Percentiles rank a stretch among this genome's conserved stretches.
These are phyloP conservation scores for Zymoseptoria brevis DNA, from an alignment of 2,329 filamentous ascomycete species.

Conservation along the genomic window DNA sequence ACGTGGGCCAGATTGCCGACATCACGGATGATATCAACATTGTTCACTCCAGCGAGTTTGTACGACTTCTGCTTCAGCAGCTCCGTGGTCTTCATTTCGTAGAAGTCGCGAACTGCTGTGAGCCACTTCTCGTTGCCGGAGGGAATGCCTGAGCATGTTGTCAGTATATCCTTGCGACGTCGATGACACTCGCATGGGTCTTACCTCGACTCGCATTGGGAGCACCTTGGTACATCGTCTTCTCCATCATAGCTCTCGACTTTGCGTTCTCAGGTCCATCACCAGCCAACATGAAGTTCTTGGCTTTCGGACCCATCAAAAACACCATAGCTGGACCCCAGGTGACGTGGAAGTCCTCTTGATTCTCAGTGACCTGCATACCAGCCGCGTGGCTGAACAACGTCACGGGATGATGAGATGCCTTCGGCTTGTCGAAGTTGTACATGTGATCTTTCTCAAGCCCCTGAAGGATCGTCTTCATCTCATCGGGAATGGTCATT, in stretches of 20 bases:
- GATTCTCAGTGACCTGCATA: conserved; percentile 36
- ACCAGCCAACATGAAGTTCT: conserved; percentile 43
- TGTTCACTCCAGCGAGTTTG: conserved; percentile 37
- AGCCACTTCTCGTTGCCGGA: conserved; percentile 36
- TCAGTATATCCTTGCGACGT: background rate
- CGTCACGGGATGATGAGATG: conserved; percentile 30
- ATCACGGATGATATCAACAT: conserved; percentile 44
- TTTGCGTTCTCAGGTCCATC: conserved; percentile 35
- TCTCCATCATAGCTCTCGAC: conserved; percentile 38
- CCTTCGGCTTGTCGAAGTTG: conserved; percentile 27
- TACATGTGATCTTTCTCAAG: conserved; percentile 38
- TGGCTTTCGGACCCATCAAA: conserved; percentile 36
- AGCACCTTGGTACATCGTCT: conserved; percentile 35
- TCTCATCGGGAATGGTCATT: conserved; percentile 41
- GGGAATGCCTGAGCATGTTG: conserved; percentile 11
- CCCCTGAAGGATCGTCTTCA: conserved; percentile 35
- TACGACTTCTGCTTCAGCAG: conserved; percentile 40
- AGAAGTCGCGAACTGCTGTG: conserved; percentile 39
- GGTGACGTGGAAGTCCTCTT: conserved; percentile 39
- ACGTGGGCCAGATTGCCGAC: conserved; percentile 48
- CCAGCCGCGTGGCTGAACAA: conserved; percentile 41
- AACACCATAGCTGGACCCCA: conserved; percentile 41
- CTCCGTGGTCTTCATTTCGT: conserved; percentile 40
- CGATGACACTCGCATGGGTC: background rate
- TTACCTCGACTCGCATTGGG: conserved; percentile 11